A percentile compares a stretch with the other conserved stretches of the same genome.
Conservation (phyloP, 345 rosid genomes). For the Melaleuca alternifolia region DNA sequence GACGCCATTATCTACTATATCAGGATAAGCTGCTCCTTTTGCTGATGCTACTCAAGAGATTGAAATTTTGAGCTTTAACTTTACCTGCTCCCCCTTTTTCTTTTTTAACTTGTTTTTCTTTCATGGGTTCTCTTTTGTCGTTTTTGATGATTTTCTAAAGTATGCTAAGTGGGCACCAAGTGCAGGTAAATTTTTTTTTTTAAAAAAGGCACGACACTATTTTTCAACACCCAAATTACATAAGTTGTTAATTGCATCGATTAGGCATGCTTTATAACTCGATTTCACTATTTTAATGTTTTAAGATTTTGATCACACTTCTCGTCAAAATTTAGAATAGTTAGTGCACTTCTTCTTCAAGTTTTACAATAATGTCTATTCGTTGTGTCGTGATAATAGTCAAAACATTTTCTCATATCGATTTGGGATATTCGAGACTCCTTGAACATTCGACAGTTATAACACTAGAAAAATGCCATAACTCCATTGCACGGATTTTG, state of each 20-base stretch:
- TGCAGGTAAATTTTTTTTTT: too few relatives aligned
- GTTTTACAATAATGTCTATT: too few relatives aligned
- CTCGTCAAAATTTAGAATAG: background rate
- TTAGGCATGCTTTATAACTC: background rate
- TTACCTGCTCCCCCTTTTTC: background rate
- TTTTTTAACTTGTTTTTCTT: background rate
- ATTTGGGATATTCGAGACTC: background rate
- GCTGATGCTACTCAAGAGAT: background rate
- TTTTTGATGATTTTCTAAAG: background rate
- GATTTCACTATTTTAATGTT: background rate
- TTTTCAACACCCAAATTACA: background rate
- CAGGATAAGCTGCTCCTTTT: background rate
- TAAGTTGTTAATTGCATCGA: background rate
- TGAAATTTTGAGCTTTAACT: background rate
- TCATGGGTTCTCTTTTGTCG: background rate
- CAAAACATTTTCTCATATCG: background rate
- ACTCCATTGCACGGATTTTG: accelerated
- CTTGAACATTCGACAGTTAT: too few relatives aligned
- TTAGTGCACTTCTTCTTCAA: too few relatives aligned
- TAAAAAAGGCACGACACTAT: background rate
- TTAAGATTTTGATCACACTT: background rate
- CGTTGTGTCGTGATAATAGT: too few relatives aligned
- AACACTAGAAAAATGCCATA: background rate
- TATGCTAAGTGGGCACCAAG: background rate
- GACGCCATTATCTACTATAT: too few relatives aligned